Base-by-base conservation (phyloP, 1,284 basidiomycete species). In the Boletus semigastroideus region DNA sequence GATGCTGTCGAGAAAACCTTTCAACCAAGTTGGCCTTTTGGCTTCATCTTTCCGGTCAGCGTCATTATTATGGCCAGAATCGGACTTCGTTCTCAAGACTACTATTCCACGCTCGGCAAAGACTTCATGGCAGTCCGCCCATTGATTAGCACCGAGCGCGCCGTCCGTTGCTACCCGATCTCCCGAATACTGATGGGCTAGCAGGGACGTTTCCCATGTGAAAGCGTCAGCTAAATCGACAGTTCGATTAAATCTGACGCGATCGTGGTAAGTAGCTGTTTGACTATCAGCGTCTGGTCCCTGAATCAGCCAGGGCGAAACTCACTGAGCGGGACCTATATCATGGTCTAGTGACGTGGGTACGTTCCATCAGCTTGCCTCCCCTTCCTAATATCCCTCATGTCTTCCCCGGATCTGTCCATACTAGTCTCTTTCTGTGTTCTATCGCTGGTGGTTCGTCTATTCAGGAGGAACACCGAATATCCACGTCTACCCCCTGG, bases 401-500 rank as follows among this genome's bases (percentile, higher is more conserved):
- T 59, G 50, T 42, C 37, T 48, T 43, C 43, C 38, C 42, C 37
- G n/a, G n/a, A 4, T 10, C 25, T 47, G 17, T 39, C 52, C 20
- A 25, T 42, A n/a, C n/a, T n/a, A 30, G 12, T 46, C 25, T 20
- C 39, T 40, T 12, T 62, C 38, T 62, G 42, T 36, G 4, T 64
- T 10, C 43, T 46, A 13, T 43, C 58, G 5, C 20, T 62, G 20
- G 17, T 48, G 12, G 25, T 9, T 38, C 34, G 27, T 47, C 33
- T 66, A 8, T 46, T 31, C 20, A 63, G 39, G 37, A 53, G 48
- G 41, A 33, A 39, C 8, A 13, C 20, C 13, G 14, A 16, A 11
- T 45, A 33, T 20, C 58, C 34, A 31, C 48, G 47, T 11, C 42
- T 67, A 16, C 65, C 61, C 20, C 62, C 65, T 37, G 59, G 62